phyloP scores from a whole-genome alignment of 352 stramenopile species.

The Discostella stelligera region DNA sequence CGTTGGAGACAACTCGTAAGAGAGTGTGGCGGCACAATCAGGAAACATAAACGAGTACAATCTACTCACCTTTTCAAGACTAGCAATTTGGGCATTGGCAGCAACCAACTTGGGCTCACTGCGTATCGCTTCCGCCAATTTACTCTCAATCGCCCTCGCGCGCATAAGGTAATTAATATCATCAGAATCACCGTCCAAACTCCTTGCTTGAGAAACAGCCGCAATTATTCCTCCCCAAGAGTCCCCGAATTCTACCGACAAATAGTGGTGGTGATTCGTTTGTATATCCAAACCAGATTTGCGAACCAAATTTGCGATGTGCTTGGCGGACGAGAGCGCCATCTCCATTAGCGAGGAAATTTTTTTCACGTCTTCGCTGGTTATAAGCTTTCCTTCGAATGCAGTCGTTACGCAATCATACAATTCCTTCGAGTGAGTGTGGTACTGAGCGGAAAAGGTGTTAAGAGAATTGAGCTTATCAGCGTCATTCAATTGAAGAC shows the following conservation, averaged over 20 bases:
- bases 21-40: background rate
- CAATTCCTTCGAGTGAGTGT: conserved; percentile 21
- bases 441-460: conserved; percentile 29
- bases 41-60: conserved; percentile 3
- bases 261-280: conserved; percentile 51
- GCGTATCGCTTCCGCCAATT: conserved; percentile 59
- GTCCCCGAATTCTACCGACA: conserved; percentile 75
- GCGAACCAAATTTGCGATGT: conserved; percentile 33
- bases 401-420: conserved; percentile 34
- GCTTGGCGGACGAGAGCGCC: conserved; percentile 16
- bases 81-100: conserved; percentile 60
- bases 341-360: conserved; percentile 34
- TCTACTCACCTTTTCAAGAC: conserved; percentile 66
- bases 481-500: conserved; percentile 33
- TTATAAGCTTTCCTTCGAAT: conserved; percentile 29
- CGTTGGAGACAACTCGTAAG: background rate
- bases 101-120: conserved; percentile 67
- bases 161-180: conserved; percentile 76
- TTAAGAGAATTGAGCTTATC: conserved; percentile 37
- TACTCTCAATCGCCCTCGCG: conserved; percentile 58
- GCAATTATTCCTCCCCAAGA: conserved; percentile 67
- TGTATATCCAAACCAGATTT: conserved; percentile 27
- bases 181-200: conserved; percentile 65
- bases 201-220: conserved; percentile 54
- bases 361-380: conserved; percentile 27